A percentile compares a stretch with the other conserved stretches of the same genome.
phyloP scores from a whole-genome alignment of 2,329 filamentous ascomycete species.

The Fusarium sp. region DNA sequence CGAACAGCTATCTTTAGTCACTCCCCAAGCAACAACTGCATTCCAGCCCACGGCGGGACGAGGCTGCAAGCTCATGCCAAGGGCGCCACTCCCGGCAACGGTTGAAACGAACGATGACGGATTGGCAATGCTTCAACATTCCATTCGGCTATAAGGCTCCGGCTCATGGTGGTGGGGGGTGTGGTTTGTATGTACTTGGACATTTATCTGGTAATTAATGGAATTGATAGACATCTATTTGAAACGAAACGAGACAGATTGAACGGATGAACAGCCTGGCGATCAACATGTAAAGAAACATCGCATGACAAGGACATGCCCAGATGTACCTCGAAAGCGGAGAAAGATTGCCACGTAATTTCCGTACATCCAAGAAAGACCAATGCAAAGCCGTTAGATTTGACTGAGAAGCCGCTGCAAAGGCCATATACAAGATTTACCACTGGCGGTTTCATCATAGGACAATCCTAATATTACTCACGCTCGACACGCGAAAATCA shows the following conservation, averaged over 20 bases:
- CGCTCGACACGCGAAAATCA: neutral
- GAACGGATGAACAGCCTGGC: neutral
- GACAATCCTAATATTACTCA: neutral
- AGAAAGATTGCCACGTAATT: neutral
- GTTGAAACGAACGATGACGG: conserved; percentile 31
- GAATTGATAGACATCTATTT: neutral
- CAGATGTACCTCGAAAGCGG: neutral
- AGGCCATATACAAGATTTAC: neutral
- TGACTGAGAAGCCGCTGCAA: neutral
- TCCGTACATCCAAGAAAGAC: neutral
- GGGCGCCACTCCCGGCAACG: conserved; percentile 34
- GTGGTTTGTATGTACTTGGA: neutral
- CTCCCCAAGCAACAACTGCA: neutral
- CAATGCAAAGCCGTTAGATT: neutral
- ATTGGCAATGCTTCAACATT: conserved; percentile 26
- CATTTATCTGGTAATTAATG: neutral
- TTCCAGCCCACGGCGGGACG: conserved; percentile 20
- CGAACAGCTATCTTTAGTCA: neutral
- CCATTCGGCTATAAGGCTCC: conserved; percentile 2
- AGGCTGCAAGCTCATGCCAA: conserved; percentile 22
- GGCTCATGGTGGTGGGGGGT: neutral
- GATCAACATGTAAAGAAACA: neutral
- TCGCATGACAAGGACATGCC: conserved; percentile 8
- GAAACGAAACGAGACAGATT: conserved; percentile 1
- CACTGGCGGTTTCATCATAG: neutral